Base-by-base conservation (phyloP, 768 basidiomycete genomes). In the Agaricus blazei region DNA sequence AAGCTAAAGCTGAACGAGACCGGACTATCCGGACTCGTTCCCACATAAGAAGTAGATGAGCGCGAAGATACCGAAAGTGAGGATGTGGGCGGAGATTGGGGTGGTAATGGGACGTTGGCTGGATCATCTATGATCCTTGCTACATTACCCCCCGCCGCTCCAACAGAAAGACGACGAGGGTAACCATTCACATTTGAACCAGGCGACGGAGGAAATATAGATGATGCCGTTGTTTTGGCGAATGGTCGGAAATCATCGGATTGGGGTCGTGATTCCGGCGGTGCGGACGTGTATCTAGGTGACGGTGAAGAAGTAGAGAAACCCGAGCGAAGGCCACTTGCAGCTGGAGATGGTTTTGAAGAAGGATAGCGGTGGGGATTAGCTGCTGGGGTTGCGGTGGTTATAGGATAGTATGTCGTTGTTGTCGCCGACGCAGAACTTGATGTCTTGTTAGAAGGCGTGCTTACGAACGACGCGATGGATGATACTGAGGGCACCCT, bases 51-150 rank as follows among this genome's bases (percentile, higher is more conserved):
- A 11, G 75, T 70, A 2, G 86, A 87, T 1, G 87, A 90, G n/a
- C 72, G 81, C 3, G 89, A 90, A n/a, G 89, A 90, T 61, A 85
- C 79, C 0, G 89, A 92, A 14, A 90, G 60, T 0, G 84, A 74
- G 23, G 89, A 91, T 28, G 76, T 72, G 1, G 88, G 84, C 12
- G 89, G 89, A 1, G 89, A 90, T 57, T 83, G 74, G 1, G 85
- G 80, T 3, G 85, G 83, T 3, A 85, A 67, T n/a, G 85, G 84
- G 56, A 85, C 76, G 1, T 73, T 69, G 14, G 74, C 62, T 8
- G 84, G 81, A 59, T 87, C 85, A 28, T 82, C 75, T 59, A 74
- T 82, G 14, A 71, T 62, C 2, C 47, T 43, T 15, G 14, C 28
- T 40, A 28, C 9, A 29, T 29, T 23, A 24, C 52, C 42, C n/a